These are phyloP conservation scores for Naganishia friedmannii DNA, from an alignment of 768 basidiomycete species.

Conservation along the genomic window DNA sequence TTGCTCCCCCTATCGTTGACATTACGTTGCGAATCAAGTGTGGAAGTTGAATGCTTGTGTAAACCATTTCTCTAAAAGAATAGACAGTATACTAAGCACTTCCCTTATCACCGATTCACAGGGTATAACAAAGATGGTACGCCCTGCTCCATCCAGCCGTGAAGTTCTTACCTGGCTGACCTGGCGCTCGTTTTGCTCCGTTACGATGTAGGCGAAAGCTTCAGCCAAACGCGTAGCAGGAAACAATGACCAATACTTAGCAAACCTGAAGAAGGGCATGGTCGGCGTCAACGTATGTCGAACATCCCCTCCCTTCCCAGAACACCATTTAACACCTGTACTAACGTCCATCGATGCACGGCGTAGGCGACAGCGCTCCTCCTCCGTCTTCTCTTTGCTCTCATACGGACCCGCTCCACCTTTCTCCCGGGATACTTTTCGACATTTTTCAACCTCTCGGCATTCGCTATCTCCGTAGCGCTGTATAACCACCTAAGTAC, in stretches of 20 bases:
- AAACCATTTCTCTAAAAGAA: too few relatives aligned
- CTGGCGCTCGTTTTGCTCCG: too few relatives aligned
- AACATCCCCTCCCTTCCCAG: constrained; percentile 31
- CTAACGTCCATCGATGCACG: constrained; percentile 13
- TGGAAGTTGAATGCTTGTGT: too few relatives aligned
- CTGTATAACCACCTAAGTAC: constrained; percentile 44
- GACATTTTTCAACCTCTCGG: constrained; percentile 26
- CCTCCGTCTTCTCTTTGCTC: constrained; percentile 8
- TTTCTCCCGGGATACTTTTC: constrained; percentile 7
- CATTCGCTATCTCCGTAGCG: constrained; percentile 34
- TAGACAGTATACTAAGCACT: too few relatives aligned
- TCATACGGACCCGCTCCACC: neutral
- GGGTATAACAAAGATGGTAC: too few relatives aligned
- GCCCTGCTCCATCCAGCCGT: too few relatives aligned
- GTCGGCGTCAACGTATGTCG: constrained; percentile 43
- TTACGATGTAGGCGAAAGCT: constrained; percentile 42
- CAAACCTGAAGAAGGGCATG: constrained; percentile 41
- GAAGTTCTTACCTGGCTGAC: too few relatives aligned
- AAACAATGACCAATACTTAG: constrained; percentile 43
- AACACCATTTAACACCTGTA: neutral
- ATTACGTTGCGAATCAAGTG: too few relatives aligned
- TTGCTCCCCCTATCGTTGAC: too few relatives aligned
- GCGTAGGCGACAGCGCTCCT: constrained; percentile 25
- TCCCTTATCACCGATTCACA: too few relatives aligned
- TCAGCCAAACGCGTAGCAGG: constrained; percentile 48